phyloP scores from a whole-genome alignment of 192 early-diverging fungal genomes.

The Linnemannia hyalina region DNA sequence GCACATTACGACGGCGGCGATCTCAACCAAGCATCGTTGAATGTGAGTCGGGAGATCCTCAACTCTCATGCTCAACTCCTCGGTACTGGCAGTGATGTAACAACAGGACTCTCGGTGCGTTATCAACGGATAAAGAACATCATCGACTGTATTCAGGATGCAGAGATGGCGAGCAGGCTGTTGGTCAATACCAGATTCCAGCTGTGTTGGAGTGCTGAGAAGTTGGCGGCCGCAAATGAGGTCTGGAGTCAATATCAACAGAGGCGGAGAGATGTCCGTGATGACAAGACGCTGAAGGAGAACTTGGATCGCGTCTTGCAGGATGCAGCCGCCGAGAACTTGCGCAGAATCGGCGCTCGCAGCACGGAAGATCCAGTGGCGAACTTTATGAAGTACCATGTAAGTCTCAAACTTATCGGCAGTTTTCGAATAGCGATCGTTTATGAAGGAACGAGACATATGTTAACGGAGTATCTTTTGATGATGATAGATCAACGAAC shows the following conservation, averaged over 20 bases:
- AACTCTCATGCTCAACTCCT: slow-evolving; percentile 42
- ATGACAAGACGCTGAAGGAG: slow-evolving; percentile 4
- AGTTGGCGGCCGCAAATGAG: slow-evolving; percentile 42
- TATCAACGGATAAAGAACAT: slow-evolving; percentile 33
- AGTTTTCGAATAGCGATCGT: not conserved
- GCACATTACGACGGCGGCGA: slow-evolving; percentile 43
- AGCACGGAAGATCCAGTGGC: slow-evolving; percentile 30
- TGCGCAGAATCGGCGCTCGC: slow-evolving; percentile 13
- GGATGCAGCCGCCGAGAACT: slow-evolving; percentile 20
- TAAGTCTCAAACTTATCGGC: not conserved
- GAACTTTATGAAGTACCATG: slow-evolving; percentile 45
- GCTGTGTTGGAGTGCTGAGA: slow-evolving; percentile 54
- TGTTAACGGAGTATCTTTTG: not conserved
- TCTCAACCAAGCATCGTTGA: slow-evolving; percentile 46
- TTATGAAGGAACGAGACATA: not conserved
- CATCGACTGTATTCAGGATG: slow-evolving; percentile 40
- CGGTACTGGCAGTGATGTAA: slow-evolving; percentile 26
- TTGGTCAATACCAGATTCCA: slow-evolving; percentile 48
- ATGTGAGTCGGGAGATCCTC: slow-evolving; percentile 47
- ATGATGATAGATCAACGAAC: slow-evolving; percentile 19
- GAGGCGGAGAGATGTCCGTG: slow-evolving; percentile 7
- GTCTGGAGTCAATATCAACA: slow-evolving; percentile 53
- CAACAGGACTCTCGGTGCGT: slow-evolving; percentile 26
- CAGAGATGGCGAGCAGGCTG: slow-evolving; percentile 35
- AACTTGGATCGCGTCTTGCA: slow-evolving; percentile 32